These are phyloP conservation scores for Pseudocercospora eumusae DNA, from an alignment of 2,329 filamentous ascomycete species.

Conservation along the genomic window DNA sequence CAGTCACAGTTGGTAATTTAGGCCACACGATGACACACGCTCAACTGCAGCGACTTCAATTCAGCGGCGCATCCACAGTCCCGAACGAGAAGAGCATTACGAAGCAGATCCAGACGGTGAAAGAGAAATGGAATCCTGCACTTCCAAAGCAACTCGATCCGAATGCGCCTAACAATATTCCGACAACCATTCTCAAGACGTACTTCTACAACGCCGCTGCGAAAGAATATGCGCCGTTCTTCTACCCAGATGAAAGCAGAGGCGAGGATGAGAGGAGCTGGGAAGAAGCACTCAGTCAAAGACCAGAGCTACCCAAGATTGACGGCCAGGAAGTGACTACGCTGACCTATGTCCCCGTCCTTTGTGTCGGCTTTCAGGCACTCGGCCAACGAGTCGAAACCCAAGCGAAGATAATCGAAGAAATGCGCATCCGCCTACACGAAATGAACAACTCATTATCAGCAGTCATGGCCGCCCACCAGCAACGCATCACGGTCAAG, in stretches of 20 bases:
- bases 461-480: conserved; percentile 72
- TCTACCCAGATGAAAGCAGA: conserved; percentile 60
- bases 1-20: conserved; percentile 27
- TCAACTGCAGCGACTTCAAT: conserved; percentile 33
- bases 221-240: conserved; percentile 72
- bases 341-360: conserved; percentile 70
- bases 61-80: conserved; percentile 28
- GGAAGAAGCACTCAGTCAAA: conserved; percentile 80
- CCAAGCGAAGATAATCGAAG: conserved; percentile 68
- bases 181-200: conserved; percentile 68
- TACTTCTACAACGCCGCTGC: conserved; percentile 89
- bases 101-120: conserved; percentile 70
- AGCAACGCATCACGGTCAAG: conserved; percentile 73
- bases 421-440: conserved; percentile 72
- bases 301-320: conserved; percentile 57
- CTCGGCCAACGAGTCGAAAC: conserved; percentile 71
- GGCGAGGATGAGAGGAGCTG: conserved; percentile 75
- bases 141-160: conserved; percentile 51
- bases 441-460: conserved; percentile 75
- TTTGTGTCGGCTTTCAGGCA: conserved; percentile 71
- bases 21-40: conserved; percentile 31
- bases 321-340: conserved; percentile 29
- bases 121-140: conserved; percentile 72
- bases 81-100: conserved; percentile 68
- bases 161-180: conserved; percentile 20